phyloP scores from a whole-genome alignment of 83 land plant species.

The Picea abies region DNA sequence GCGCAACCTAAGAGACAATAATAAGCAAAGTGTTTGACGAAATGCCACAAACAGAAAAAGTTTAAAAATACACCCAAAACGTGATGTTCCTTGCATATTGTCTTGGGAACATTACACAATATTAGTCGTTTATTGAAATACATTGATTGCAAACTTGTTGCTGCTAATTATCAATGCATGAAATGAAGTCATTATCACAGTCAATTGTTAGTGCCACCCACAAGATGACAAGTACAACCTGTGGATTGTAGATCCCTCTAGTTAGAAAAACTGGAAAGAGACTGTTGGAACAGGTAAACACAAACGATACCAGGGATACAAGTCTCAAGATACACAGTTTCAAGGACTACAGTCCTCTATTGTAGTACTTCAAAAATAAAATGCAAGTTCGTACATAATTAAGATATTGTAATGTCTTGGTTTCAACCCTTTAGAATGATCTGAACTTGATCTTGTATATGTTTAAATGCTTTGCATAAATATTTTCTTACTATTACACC shows the following conservation, averaged over 20 bases:
- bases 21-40: no score
- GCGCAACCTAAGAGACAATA: no score
- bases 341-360: neutral
- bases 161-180: neutral
- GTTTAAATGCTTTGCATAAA: no score
- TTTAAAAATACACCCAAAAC: no score
- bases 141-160: neutral
- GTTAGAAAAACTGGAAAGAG: conserved; percentile 11
- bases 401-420: no score
- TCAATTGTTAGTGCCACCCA: neutral
- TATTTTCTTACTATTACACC: no score
- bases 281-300: conserved; percentile 18
- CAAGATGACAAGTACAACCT: neutral
- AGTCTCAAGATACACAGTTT: neutral
- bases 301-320: conserved; percentile 12
- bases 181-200: neutral
- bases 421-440: no score
- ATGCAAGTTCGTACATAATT: neutral
- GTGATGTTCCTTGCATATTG: no score
- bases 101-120: no score
- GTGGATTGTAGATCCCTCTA: conserved; percentile 15
- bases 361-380: neutral
- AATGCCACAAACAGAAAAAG: no score
- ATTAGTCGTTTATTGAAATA: no score
- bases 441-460: no score